Evolutionary conservation across 768 basidiomycete genomes (phyloP), one percentile per base, ranked within the genome.

Genomic region (Myochromella boudieri): DNA sequence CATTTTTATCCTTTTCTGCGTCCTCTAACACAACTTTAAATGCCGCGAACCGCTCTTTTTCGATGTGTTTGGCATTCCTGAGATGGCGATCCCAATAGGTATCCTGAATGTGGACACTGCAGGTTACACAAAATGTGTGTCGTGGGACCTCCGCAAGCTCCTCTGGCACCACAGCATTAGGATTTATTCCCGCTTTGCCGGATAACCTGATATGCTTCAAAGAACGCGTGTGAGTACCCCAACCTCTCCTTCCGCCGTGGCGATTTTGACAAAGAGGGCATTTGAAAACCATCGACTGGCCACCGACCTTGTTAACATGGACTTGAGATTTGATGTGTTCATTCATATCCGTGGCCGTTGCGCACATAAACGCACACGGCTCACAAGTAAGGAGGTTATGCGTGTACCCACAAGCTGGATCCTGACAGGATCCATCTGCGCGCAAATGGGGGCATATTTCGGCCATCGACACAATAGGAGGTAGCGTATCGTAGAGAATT

Each of bases 1-100:
- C 79, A 37, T 82, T 66, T 42, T 79, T 80, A 50, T 84, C 80
- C 32, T 69, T 71, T 41, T 80, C 76, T 0, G 80, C 75, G 32
- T 78, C 77, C 9, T 79, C 76, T 11, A 81, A 44, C 0, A 70
- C 75, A 1, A 67, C 60, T 32, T 68, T 65, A 49, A 75, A 76
- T 4, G 64, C 56, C 0, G 68, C 51, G 46, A 69, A 79, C 6
- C 46, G 53, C 53, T 72, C 69, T 20, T 68, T 69, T 24, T 60
- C 64, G 18, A 49, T 48, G 51, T 81, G 80, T 12, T 54, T 60
- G 0, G 26, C 3, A 12, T 49, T 52, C 1, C 21, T 43, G 6
- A 60, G 34, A 52, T 81, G 79, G 0, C 28, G 24, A 2, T 43
- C 20, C 78, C 74, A 79, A 12, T 53, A 3, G 4, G 27, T 12